Percentiles rank a stretch among this genome's conserved stretches.
phyloP scores from a whole-genome alignment of 805 yeast genomes.

The Candida chilensis region DNA sequence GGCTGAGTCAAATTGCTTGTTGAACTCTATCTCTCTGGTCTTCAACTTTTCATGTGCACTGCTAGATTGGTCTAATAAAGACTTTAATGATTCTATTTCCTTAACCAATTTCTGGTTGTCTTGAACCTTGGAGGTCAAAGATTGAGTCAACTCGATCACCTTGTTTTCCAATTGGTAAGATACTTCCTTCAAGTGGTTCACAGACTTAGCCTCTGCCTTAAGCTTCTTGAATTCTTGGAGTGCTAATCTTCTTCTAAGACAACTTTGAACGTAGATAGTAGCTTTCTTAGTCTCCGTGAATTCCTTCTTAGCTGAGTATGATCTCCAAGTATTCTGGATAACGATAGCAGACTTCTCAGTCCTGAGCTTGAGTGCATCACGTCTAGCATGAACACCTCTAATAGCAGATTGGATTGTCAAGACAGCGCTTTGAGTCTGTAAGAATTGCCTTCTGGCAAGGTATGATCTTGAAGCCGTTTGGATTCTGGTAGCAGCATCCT shows the following conservation, averaged over 20 bases:
- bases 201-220: constrained; percentile 87
- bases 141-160: constrained; percentile 91
- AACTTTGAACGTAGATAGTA: constrained; percentile 67
- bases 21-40: constrained; percentile 44
- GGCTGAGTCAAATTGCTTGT: constrained; percentile 32
- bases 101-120: constrained; percentile 68
- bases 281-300: constrained; percentile 40
- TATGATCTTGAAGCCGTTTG: constrained; percentile 62
- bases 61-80: constrained; percentile 42
- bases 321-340: constrained; percentile 70
- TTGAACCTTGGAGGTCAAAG: constrained; percentile 66
- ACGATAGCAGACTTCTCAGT: constrained; percentile 55
- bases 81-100: constrained; percentile 42
- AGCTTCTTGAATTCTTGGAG: constrained; percentile 49
- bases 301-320: constrained; percentile 48
- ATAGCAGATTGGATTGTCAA: constrained; percentile 34
- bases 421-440: constrained; percentile 23
- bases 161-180: constrained; percentile 92
- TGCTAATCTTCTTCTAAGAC: constrained; percentile 72
- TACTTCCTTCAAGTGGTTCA: constrained; percentile 81
- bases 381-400: constrained; percentile 48
- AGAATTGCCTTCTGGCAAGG: constrained; percentile 30
- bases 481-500: constrained; percentile 54
- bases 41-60: constrained; percentile 44
- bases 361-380: constrained; percentile 36